Evolutionary conservation across 1,139 yeast genomes (phyloP), one percentile per base, ranked within the genome.

Genomic region (Ogataea hybrid): DNA sequence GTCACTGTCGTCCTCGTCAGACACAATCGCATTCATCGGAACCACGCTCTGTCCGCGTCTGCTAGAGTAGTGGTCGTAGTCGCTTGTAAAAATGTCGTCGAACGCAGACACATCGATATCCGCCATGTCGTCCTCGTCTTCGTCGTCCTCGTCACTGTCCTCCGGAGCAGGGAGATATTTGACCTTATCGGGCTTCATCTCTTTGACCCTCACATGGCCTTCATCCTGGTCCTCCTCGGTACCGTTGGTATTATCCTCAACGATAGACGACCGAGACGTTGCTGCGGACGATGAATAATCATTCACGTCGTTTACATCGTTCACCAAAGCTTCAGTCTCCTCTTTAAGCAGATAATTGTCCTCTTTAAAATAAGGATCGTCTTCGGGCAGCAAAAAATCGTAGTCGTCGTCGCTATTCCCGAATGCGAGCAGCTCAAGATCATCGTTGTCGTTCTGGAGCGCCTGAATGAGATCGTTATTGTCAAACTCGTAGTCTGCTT

Each of bases 381-480:
- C 69, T 67, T 48, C 71, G 6, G 60, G 57, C 12, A 37, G 36
- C 14, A 59, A 35, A 35, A 54, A 69, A 56, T 77, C 69, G 48
- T 71, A 72, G 44, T 77, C 84, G 43, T 79, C 85, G 40, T 76
- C 80, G 37, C 71, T 64, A 17, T 81, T 73, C 21, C 73, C 81
- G 36, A 77, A 51, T 2, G 80, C 52, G 75, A 42, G 58, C 42
- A 73, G 65, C 49, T 76, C 81, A 32, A 73, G 74, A 28, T 72
- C 64, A 50, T 79, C 84, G 49, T 77, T 76, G 54, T 81, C 86
- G 17, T 81, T 84, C 51, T 81, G 84, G 39, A 80, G 67, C 0
- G 88, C 81, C 32, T 83, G 83, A 43, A 83, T 71, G 46, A 83
- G 70, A 49, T 81, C 85, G 52, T 82, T 83, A 54, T 81, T 84